Evolutionary conservation across 441 rosid genomes (phyloP).

Genomic region (Aleurites moluccanus): DNA sequence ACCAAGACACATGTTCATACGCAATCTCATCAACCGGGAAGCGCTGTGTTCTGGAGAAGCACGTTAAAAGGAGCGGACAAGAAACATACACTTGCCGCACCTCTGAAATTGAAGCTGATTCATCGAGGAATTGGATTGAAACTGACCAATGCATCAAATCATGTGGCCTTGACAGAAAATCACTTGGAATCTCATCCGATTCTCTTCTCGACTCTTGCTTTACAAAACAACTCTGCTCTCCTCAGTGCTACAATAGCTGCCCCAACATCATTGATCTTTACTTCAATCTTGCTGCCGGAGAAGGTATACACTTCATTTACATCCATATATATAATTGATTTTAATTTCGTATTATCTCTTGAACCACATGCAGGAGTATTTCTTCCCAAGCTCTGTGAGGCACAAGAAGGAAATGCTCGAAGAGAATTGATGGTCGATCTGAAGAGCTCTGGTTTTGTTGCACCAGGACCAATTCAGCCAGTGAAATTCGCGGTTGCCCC

Average conservation of each 20-base stretch:
- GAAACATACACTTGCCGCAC: conserved; percentile 56
- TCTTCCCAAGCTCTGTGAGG: conserved; percentile 68
- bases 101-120: conserved; percentile 69
- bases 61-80: conserved; percentile 51
- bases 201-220: conserved; percentile 64
- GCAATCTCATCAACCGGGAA: conserved; percentile 69
- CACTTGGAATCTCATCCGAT: conserved; percentile 81
- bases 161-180: conserved; percentile 69
- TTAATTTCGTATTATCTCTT: background rate
- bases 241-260: conserved; percentile 65
- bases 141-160: conserved; percentile 60
- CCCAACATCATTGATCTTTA: conserved; percentile 78
- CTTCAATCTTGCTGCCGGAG: conserved; percentile 88
- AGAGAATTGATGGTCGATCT: conserved; percentile 59
- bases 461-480: conserved; percentile 39
- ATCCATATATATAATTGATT: background rate
- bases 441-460: conserved; percentile 51
- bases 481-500: conserved; percentile 30
- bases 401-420: conserved; percentile 38
- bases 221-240: conserved; percentile 62
- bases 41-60: conserved; percentile 73
- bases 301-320: conserved; percentile 42
- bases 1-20: conserved; percentile 60
- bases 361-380: conserved; percentile 51
- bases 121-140: conserved; percentile 57